Conservation (phyloP, 169 alveolate genomes). For the Besnoitia besnoiti region DNA sequence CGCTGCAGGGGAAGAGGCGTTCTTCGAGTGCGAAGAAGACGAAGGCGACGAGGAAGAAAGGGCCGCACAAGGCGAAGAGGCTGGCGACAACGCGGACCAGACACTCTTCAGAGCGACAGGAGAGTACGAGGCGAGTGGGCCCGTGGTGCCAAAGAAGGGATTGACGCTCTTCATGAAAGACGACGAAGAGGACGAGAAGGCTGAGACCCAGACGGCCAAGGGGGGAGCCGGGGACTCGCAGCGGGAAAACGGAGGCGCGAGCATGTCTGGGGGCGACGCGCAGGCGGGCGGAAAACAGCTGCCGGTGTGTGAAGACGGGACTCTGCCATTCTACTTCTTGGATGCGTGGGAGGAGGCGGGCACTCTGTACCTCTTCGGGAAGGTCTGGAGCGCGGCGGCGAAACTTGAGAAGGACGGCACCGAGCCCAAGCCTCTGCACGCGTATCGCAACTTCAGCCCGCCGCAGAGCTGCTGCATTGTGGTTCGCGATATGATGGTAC, state of each 20-base stretch:
- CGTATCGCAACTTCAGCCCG: background rate
- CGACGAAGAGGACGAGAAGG: background rate
- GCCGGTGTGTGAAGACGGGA: slow-evolving; percentile 47
- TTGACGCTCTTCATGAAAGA: background rate
- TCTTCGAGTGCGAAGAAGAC: background rate
- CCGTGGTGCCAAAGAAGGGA: background rate
- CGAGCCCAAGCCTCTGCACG: background rate
- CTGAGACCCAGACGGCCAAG: background rate
- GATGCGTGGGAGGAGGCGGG: slow-evolving; percentile 68
- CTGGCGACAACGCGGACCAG: background rate
- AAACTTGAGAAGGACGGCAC: background rate
- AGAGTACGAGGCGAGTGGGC: background rate
- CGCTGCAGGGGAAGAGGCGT: background rate
- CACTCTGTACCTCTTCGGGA: slow-evolving; percentile 63
- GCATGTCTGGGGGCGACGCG: background rate
- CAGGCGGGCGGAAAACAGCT: background rate
- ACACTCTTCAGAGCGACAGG: slow-evolving; percentile 36
- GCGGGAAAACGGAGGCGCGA: slow-evolving; percentile 23
- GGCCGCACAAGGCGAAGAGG: background rate
- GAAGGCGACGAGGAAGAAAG: background rate
- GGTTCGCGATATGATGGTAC: slow-evolving; percentile 64
- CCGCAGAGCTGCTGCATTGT: slow-evolving; percentile 68
- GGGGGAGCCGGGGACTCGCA: background rate
- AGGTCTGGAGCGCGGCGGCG: slow-evolving; percentile 46
- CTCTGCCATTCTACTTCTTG: slow-evolving; percentile 59